Percentiles rank a stretch among this genome's conserved stretches.
Evolutionary conservation across 441 rosid species (phyloP).

Genomic region (Gossypium davidsonii): DNA sequence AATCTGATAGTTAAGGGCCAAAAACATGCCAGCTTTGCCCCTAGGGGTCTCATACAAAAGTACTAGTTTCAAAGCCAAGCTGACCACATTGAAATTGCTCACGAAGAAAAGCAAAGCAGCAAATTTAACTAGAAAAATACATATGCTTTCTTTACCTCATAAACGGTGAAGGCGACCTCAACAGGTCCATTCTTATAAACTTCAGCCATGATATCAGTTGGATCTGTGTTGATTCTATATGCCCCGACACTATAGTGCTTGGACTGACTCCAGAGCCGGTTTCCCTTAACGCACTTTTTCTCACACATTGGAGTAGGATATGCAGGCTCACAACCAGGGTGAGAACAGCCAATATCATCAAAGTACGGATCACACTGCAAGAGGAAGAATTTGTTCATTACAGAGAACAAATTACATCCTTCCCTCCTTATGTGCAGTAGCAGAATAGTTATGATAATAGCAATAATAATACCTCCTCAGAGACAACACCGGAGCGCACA

Average conservation of each 20-base stretch:
- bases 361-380: constrained; percentile 88
- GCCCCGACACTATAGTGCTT: constrained; percentile 70
- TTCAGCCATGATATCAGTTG: constrained; percentile 73
- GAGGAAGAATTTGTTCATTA: constrained; percentile 5
- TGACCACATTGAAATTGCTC: not conserved
- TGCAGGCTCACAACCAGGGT: constrained; percentile 94
- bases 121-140: constrained; percentile 1
- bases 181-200: constrained; percentile 81
- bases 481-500: constrained; percentile 66
- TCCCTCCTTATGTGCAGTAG: not conserved
- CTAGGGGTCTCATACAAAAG: not conserved
- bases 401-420: not conserved
- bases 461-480: constrained; percentile 58
- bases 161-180: constrained; percentile 81
- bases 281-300: constrained; percentile 58
- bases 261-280: constrained; percentile 68
- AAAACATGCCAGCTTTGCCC: not conserved
- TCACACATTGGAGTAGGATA: constrained; percentile 81
- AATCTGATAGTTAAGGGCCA: not conserved
- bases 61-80: not conserved
- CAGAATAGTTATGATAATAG: not conserved
- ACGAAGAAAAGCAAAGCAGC: not conserved
- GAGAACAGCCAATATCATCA: constrained; percentile 74
- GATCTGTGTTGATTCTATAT: constrained; percentile 60
- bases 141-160: constrained; percentile 48